Conservation (phyloP, 2,329 filamentous ascomycete genomes). For the Phaeosphaeria sp. region DNA sequence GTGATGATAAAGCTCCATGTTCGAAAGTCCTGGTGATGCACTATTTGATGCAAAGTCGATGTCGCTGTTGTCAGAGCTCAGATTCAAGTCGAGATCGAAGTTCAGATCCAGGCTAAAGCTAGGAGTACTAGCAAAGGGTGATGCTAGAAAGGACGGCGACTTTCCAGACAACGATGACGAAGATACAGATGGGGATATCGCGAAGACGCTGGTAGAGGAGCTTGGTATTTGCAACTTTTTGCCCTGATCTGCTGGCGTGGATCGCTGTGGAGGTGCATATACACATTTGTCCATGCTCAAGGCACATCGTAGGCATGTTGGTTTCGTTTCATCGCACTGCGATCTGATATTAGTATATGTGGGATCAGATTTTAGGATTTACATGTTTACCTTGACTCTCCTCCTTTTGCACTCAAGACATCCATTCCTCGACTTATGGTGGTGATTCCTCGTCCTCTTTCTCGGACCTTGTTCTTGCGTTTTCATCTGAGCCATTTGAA, state of each 20-base stretch:
- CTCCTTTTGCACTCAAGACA: constrained; percentile 14
- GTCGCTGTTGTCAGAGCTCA: neutral
- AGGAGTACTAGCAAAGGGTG: neutral
- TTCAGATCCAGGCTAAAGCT: neutral
- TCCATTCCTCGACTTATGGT: constrained; percentile 14
- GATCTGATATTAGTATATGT: neutral
- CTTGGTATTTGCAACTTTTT: neutral
- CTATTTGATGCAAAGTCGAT: neutral
- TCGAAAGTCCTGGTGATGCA: neutral
- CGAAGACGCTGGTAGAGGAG: neutral
- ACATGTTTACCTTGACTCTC: constrained; percentile 12
- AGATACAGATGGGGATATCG: neutral
- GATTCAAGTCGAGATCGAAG: neutral
- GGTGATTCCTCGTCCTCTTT: neutral
- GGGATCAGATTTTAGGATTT: neutral
- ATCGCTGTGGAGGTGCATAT: neutral
- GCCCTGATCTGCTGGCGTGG: neutral
- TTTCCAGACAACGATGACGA: neutral
- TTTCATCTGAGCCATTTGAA: neutral
- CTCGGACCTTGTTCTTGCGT: neutral
- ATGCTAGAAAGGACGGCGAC: constrained; percentile 1
- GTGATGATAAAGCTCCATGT: constrained; percentile 13
- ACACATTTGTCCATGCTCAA: constrained; percentile 9
- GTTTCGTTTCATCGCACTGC: constrained; percentile 17
- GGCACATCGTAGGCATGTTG: constrained; percentile 12